Percentiles rank a stretch among this genome's conserved stretches.
Conservation (phyloP, 2,329 filamentous ascomycete species). For the Sporothrix dimorphospora region DNA sequence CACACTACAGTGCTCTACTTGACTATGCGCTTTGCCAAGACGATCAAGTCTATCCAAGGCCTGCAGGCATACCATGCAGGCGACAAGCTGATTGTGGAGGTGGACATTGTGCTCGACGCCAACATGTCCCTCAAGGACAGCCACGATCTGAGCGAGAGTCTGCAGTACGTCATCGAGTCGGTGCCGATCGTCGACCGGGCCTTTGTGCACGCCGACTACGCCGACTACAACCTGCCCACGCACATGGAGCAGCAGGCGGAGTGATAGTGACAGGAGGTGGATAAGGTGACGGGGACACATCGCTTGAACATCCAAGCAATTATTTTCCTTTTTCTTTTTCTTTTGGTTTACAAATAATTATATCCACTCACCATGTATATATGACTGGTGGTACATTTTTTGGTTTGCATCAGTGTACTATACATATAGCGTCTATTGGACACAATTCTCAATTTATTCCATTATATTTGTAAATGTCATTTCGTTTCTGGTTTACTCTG, state of each 20-base stretch:
- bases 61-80: slow-evolving; percentile 83
- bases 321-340: background rate
- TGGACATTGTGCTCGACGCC: slow-evolving; percentile 82
- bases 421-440: background rate
- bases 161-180: slow-evolving; percentile 84
- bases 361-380: slow-evolving; percentile 1
- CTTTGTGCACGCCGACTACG: slow-evolving; percentile 69
- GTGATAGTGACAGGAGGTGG: background rate
- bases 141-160: slow-evolving; percentile 75
- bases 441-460: background rate
- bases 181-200: slow-evolving; percentile 77
- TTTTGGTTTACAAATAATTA: background rate
- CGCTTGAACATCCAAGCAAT: background rate
- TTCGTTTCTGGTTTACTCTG: too few relatives aligned
- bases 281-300: background rate
- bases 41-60: slow-evolving; percentile 83
- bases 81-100: slow-evolving; percentile 79
- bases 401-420: background rate
- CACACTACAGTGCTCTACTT: slow-evolving; percentile 69
- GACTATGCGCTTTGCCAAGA: slow-evolving; percentile 90
- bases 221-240: slow-evolving; percentile 63
- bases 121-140: slow-evolving; percentile 75
- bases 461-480: too few relatives aligned
- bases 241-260: slow-evolving; percentile 55
- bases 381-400: background rate